Conservation (phyloP, 2,329 filamentous ascomycete species). For the Fusarium sp. region DNA sequence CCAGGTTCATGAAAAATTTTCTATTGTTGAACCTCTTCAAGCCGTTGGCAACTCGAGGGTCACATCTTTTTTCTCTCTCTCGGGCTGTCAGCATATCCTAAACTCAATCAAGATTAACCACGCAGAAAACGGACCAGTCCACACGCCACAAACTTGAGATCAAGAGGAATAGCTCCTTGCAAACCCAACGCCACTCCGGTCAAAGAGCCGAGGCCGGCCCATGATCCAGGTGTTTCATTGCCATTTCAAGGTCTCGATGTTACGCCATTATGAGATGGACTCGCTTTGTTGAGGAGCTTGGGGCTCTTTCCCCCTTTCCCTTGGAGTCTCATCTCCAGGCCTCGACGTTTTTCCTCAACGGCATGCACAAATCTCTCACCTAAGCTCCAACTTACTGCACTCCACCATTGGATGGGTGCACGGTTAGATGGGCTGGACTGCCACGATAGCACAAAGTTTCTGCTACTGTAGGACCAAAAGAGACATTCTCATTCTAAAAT, state of each 20-base stretch:
- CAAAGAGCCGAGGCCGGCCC: slow-evolving; percentile 39
- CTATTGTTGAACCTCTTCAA: slow-evolving; percentile 6
- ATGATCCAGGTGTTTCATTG: slow-evolving; percentile 38
- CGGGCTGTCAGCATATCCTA: slow-evolving; percentile 7
- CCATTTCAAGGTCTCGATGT: slow-evolving; percentile 35
- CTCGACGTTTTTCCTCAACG: slow-evolving; percentile 38
- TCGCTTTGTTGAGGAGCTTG: slow-evolving; percentile 38
- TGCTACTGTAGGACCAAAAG: slow-evolving; percentile 19
- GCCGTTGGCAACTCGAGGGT: background rate
- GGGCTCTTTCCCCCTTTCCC: slow-evolving; percentile 19
- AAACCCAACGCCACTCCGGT: slow-evolving; percentile 26
- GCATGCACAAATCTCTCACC: slow-evolving; percentile 26
- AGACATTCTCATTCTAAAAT: slow-evolving; percentile 10
- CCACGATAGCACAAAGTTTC: slow-evolving; percentile 25
- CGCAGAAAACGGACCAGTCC: slow-evolving; percentile 34
- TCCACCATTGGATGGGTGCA: slow-evolving; percentile 1
- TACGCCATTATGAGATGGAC: slow-evolving; percentile 30
- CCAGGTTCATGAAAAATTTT: background rate
- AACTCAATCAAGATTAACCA: slow-evolving; percentile 42
- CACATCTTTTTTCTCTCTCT: background rate
- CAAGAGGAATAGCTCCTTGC: slow-evolving; percentile 25
- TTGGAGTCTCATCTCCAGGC: slow-evolving; percentile 10
- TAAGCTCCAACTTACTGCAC: background rate
- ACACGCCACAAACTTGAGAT: slow-evolving; percentile 34
- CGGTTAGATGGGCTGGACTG: slow-evolving; percentile 1